These are phyloP conservation scores for Ilex aquifolium DNA, from an alignment of 257 asterid species.

Conservation along the genomic window DNA sequence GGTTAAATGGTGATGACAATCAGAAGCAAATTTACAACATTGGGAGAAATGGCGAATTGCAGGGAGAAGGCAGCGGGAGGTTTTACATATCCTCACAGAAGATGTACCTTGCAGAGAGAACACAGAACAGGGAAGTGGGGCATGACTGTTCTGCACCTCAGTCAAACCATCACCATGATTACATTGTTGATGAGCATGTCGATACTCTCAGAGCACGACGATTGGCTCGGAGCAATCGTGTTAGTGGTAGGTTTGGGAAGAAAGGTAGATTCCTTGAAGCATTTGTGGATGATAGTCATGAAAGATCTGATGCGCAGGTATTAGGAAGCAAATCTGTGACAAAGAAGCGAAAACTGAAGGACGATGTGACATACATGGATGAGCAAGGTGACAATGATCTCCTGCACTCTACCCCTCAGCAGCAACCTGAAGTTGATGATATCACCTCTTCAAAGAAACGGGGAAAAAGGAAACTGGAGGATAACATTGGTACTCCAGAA, in stretches of 20 bases:
- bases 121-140: constrained; percentile 45
- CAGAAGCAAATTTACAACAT: constrained; percentile 41
- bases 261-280: constrained; percentile 52
- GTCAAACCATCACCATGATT: constrained; percentile 39
- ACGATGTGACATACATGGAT: constrained; percentile 41
- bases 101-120: constrained; percentile 33
- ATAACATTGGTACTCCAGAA: constrained; percentile 34
- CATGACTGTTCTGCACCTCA: constrained; percentile 44
- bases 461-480: constrained; percentile 57
- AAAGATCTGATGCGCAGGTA: constrained; percentile 49
- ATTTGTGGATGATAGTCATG: constrained; percentile 38
- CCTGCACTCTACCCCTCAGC: constrained; percentile 41
- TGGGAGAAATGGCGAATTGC: constrained; percentile 58
- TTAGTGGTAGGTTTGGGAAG: constrained; percentile 55
- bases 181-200: constrained; percentile 47
- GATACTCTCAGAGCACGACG: constrained; percentile 40
- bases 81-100: constrained; percentile 39
- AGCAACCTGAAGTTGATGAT: constrained; percentile 33
- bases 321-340: constrained; percentile 55
- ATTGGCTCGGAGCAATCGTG: constrained; percentile 41
- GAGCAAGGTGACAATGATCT: constrained; percentile 35
- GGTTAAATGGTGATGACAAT: constrained; percentile 31
- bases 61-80: constrained; percentile 44
- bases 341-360: constrained; percentile 74
- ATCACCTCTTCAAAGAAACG: constrained; percentile 47